Conservation (phyloP, 2,329 filamentous ascomycete species). For the Ophiostoma quercus region DNA sequence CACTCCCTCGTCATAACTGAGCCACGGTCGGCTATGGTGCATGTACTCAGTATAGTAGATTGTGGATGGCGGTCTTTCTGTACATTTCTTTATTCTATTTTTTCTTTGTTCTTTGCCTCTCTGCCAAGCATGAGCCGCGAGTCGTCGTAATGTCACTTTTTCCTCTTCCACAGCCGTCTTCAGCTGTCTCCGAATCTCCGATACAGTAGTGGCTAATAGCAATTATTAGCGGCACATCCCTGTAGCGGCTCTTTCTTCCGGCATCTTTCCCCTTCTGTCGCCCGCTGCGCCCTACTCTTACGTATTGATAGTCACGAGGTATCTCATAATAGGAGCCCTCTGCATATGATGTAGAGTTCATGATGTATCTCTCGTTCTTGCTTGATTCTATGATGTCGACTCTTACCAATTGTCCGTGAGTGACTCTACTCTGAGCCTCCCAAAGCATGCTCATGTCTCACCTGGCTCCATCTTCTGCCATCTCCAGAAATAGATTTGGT, state of each 20-base stretch:
- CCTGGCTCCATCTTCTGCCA: not conserved
- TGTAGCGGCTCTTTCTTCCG: conserved; percentile 4
- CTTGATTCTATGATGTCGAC: not conserved
- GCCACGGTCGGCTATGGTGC: not conserved
- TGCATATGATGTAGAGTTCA: not conserved
- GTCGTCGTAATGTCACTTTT: conserved; percentile 8
- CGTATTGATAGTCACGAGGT: not conserved
- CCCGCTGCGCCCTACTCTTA: conserved; percentile 1
- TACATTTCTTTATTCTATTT: not conserved
- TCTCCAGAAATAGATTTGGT: not conserved
- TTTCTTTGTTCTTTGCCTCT: not conserved
- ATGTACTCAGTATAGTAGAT: not conserved
- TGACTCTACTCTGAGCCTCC: not conserved
- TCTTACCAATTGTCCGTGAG: not conserved
- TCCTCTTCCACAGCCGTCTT: conserved; percentile 8
- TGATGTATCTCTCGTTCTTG: not conserved
- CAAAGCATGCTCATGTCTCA: not conserved
- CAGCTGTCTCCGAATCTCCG: not conserved
- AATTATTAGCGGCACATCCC: not conserved
- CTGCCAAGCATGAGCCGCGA: conserved; percentile 1
- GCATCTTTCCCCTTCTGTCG: conserved; percentile 6
- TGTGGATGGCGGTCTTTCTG: not conserved
- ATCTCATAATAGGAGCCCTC: not conserved
- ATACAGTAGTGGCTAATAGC: too few species aligned
- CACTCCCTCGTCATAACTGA: not conserved